Conservation (phyloP, 2,329 filamentous ascomycete species). For the Teratosphaeria epicoccoides region DNA sequence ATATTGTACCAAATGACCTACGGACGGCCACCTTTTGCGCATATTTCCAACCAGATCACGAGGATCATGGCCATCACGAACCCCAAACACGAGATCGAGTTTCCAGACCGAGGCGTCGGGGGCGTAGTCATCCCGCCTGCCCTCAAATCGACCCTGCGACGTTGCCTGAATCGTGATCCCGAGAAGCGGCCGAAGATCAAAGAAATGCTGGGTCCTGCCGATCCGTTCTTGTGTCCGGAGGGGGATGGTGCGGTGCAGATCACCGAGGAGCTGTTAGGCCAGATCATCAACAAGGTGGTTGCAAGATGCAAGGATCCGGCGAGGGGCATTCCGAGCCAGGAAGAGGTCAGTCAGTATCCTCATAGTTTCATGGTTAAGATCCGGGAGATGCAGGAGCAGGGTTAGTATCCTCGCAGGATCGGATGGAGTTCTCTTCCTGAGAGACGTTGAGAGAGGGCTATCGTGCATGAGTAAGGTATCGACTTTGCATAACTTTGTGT, state of each 20-base stretch:
- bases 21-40: slow-evolving; percentile 87
- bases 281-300: slow-evolving; percentile 50
- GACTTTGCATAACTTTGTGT: not conserved
- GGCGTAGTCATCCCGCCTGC: slow-evolving; percentile 45
- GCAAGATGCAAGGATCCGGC: slow-evolving; percentile 45
- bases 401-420: slow-evolving; percentile 2
- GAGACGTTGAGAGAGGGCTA: not conserved
- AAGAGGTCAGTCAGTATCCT: slow-evolving; percentile 41
- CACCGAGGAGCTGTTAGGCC: slow-evolving; percentile 48
- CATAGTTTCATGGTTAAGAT: slow-evolving; percentile 40
- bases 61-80: slow-evolving; percentile 82
- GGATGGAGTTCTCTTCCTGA: not conserved
- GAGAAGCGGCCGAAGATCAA: slow-evolving; percentile 45
- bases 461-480: not conserved
- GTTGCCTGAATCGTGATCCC: slow-evolving; percentile 50
- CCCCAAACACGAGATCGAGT: slow-evolving; percentile 62
- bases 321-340: slow-evolving; percentile 45
- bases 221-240: slow-evolving; percentile 51
- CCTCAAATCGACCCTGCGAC: slow-evolving; percentile 45
- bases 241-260: slow-evolving; percentile 37
- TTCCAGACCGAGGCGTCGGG: slow-evolving; percentile 58
- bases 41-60: slow-evolving; percentile 78
- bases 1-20: slow-evolving; percentile 98
- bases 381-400: slow-evolving; percentile 29
- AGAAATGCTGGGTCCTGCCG: slow-evolving; percentile 44